Evolutionary conservation across 805 yeast species (phyloP).

Genomic region (Ogataea minuta): DNA sequence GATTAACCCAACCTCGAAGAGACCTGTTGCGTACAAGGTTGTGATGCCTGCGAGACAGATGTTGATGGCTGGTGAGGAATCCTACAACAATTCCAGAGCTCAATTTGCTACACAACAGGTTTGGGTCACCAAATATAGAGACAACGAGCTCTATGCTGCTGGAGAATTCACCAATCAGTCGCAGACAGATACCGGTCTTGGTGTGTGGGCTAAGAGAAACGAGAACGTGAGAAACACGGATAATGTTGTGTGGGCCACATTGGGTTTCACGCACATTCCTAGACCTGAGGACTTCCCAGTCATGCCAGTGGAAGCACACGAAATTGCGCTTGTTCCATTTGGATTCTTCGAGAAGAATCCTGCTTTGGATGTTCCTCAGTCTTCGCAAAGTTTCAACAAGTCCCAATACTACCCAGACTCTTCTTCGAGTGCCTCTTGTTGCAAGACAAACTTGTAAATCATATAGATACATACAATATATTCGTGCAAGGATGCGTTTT

Average conservation of each 20-base stretch:
- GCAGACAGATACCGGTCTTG: slow-evolving; percentile 64
- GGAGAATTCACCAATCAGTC: slow-evolving; percentile 89
- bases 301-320: slow-evolving; percentile 81
- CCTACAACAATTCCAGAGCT: slow-evolving; percentile 70
- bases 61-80: slow-evolving; percentile 62
- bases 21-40: slow-evolving; percentile 76
- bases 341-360: slow-evolving; percentile 80
- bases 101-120: slow-evolving; percentile 71
- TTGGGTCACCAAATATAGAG: slow-evolving; percentile 79
- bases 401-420: slow-evolving; percentile 40
- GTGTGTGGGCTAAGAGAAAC: slow-evolving; percentile 64
- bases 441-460: slow-evolving; percentile 34
- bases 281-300: slow-evolving; percentile 86
- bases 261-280: slow-evolving; percentile 81
- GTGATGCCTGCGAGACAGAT: slow-evolving; percentile 73
- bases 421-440: slow-evolving; percentile 29
- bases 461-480: not conserved
- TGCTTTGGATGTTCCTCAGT: slow-evolving; percentile 73
- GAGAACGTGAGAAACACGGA: slow-evolving; percentile 74
- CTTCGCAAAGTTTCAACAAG: slow-evolving; percentile 66
- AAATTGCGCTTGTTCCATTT: slow-evolving; percentile 62
- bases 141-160: slow-evolving; percentile 71
- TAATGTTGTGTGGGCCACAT: slow-evolving; percentile 75
- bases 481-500: not conserved
- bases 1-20: slow-evolving; percentile 65